Percentiles rank a stretch among this genome's conserved stretches.
phyloP scores from a whole-genome alignment of 2,329 filamentous ascomycete species.

The Cryphonectria carpinicola region DNA sequence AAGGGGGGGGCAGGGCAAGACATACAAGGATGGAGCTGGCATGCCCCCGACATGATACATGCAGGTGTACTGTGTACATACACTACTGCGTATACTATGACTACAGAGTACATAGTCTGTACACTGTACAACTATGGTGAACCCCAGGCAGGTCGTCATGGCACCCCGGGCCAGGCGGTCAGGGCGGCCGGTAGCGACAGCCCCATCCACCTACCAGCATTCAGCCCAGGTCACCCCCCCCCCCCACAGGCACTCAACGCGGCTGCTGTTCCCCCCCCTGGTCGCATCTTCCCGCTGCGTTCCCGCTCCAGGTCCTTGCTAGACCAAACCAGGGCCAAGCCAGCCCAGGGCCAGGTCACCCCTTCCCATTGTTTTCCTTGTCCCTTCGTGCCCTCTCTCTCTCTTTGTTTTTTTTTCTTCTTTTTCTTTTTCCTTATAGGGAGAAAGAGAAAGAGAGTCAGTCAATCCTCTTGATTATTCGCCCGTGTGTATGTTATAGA shows the following conservation, averaged over 20 bases:
- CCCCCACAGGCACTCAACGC: background rate
- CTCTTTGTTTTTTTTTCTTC: background rate
- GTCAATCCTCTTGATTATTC: background rate
- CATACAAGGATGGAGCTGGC: background rate
- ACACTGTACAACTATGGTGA: background rate
- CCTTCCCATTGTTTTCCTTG: background rate
- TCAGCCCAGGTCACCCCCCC: background rate
- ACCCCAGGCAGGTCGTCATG: background rate
- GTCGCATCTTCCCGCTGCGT: background rate
- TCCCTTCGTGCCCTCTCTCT: background rate
- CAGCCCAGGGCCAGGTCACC: background rate
- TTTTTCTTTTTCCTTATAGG: too few species aligned
- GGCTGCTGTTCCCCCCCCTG: background rate
- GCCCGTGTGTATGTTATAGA: background rate
- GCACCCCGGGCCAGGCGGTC: constrained; percentile 11
- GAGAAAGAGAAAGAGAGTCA: background rate
- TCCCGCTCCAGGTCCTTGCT: constrained; percentile 4
- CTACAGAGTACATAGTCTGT: background rate
- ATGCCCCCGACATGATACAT: background rate
- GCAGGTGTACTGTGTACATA: background rate
- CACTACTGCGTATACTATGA: background rate
- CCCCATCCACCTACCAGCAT: constrained; percentile 1
- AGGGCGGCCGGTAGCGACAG: background rate
- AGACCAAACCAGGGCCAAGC: background rate
- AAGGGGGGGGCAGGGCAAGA: background rate